Evolutionary conservation across 2,329 filamentous ascomycete species (phyloP).

Genomic region (Pleurostoma richardsiae): DNA sequence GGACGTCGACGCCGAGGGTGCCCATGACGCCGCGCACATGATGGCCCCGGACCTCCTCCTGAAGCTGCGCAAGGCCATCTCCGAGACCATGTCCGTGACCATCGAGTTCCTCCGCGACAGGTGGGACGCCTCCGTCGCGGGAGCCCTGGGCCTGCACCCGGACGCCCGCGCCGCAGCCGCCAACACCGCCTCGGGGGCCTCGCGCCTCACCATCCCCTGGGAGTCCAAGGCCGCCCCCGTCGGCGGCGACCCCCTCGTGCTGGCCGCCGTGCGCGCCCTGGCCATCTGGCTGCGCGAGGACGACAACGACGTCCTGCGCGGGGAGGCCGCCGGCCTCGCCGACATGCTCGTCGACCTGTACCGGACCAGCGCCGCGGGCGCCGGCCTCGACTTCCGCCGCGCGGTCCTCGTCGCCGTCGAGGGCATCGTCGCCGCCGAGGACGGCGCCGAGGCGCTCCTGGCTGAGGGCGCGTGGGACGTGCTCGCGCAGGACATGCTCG

Average conservation of each 20-base stretch:
- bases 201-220: conserved; percentile 49
- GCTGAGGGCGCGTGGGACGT: conserved; percentile 48
- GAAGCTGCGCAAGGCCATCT: conserved; percentile 53
- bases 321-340: conserved; percentile 51
- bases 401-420: conserved; percentile 56
- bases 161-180: conserved; percentile 41
- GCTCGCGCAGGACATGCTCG: conserved; percentile 43
- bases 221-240: conserved; percentile 45
- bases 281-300: conserved; percentile 67
- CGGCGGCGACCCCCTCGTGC: conserved; percentile 51
- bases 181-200: conserved; percentile 35
- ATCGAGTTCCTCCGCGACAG: conserved; percentile 64
- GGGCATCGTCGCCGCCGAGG: conserved; percentile 44
- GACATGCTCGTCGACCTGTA: conserved; percentile 64
- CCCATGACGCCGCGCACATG: conserved; percentile 22
- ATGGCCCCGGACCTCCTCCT: conserved; percentile 56
- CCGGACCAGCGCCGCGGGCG: conserved; percentile 22
- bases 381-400: conserved; percentile 47
- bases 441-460: conserved; percentile 43
- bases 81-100: conserved; percentile 57
- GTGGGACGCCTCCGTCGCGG: conserved; percentile 63
- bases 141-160: conserved; percentile 55
- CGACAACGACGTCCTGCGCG: conserved; percentile 53
- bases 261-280: conserved; percentile 52
- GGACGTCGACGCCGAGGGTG: conserved; percentile 1